Percentiles rank a stretch among this genome's conserved stretches.
These are phyloP conservation scores for Delphinella strobiligena DNA, from an alignment of 2,329 filamentous ascomycete genomes.

Conservation along the genomic window DNA sequence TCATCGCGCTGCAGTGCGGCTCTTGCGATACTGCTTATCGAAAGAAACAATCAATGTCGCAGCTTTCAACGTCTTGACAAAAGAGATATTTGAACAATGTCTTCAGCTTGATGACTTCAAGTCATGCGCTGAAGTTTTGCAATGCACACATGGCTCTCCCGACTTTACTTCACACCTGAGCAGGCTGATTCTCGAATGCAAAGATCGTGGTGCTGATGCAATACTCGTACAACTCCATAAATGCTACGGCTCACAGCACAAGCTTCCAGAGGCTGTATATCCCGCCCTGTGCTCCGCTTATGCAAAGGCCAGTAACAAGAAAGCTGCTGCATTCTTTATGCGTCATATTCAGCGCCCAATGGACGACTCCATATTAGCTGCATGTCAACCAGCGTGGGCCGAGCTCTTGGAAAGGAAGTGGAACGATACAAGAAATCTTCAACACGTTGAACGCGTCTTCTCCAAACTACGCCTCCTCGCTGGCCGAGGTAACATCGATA, in stretches of 20 bases:
- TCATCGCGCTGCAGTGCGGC: neutral
- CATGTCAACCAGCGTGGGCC: slow-evolving; percentile 4
- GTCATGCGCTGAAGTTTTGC: neutral
- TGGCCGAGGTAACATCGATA: neutral
- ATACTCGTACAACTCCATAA: neutral
- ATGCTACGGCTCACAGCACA: neutral
- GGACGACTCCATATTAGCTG: neutral
- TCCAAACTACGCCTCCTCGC: neutral
- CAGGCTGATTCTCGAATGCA: too few relatives aligned
- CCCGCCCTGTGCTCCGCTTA: slow-evolving; percentile 3
- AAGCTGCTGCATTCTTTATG: slow-evolving; percentile 1
- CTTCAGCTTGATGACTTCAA: neutral
- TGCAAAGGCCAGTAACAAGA: neutral
- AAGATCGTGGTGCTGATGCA: too few relatives aligned
- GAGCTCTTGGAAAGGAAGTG: slow-evolving; percentile 2
- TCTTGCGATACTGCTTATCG: neutral
- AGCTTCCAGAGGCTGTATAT: neutral
- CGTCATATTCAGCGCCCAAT: neutral
- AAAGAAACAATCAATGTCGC: too few relatives aligned
- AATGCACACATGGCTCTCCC: too few relatives aligned
- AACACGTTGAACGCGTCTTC: neutral
- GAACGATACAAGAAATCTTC: neutral
- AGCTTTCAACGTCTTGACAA: too few relatives aligned
- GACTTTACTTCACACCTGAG: too few relatives aligned
- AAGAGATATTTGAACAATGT: neutral